Evolutionary conservation across 495 filamentous ascomycete species (phyloP).

Genomic region (Cryomyces antarcticus): DNA sequence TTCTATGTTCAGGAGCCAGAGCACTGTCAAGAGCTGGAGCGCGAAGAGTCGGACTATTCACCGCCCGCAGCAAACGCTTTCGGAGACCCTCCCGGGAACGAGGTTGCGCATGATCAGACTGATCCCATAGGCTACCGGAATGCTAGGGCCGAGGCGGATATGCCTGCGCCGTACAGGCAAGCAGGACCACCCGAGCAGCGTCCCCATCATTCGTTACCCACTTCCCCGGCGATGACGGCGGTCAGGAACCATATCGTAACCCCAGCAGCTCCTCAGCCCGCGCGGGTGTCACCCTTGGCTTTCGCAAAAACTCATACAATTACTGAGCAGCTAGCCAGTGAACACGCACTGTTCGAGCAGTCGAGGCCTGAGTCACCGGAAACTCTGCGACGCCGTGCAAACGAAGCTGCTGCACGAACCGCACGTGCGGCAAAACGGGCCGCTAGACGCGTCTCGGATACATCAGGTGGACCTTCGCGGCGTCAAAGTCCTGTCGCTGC

Average conservation of each 20-base stretch:
- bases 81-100: not conserved
- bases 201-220: not conserved
- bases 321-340: not conserved
- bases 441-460: no score
- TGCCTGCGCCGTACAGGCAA: not conserved
- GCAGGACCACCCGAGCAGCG: not conserved
- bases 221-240: conserved; percentile 23
- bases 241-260: conserved; percentile 43
- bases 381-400: not conserved
- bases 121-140: no score
- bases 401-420: not conserved
- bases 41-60: not conserved
- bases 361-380: not conserved
- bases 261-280: conserved; percentile 64
- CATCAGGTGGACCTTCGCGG: not conserved
- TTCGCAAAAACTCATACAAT: conserved; percentile 27
- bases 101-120: no score
- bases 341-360: not conserved
- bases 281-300: conserved; percentile 58
- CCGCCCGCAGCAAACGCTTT: not conserved
- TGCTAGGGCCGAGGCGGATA: no score
- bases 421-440: not conserved
- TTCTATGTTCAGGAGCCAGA: not conserved
- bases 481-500: not conserved
- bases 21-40: not conserved